Base-by-base conservation (phyloP, 345 rosid species). In the Gossypioides kirkii region DNA sequence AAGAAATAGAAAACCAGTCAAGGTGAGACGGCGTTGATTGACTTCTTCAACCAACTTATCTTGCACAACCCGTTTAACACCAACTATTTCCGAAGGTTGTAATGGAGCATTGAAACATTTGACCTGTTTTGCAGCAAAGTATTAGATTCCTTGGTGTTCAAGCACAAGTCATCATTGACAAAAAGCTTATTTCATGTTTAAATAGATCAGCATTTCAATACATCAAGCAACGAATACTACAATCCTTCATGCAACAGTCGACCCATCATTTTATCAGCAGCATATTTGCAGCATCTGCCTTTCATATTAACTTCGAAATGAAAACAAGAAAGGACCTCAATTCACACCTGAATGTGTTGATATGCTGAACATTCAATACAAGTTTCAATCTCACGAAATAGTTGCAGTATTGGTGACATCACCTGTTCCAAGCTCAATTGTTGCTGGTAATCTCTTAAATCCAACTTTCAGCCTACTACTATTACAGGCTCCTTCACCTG, bases 61-160 rank as follows among this genome's bases (percentile, higher is more conserved):
- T 90, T 90, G 93, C 80, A 93, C 99, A 55, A 91, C 98, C 79
- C 92, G 87, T 84, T 93, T 96, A 25, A 96, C 99, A 63, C 89
- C 98, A 13, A 87, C 88, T 66, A 96, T 93, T 87, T 96, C 99
- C 59, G 97, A 93, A 80, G 97, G 94, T 82, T 91, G 98, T 74
- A 96, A 79, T 17, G 98, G 97, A 78, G 98, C 92, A 73, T 89
- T 88, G 84, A 96, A 96, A 83, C 99, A 96, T 82, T 86, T 93
- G 86, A 95, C 97, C 98, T 95, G 90, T 75, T 70, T 73, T 69
- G 56, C 70, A 83, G 66, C 55, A 18, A 61, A 52, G 3, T 42
- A 73, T 81, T 64, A 84, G 85, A 81, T 73, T 54, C 54, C 64
- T 76, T 17, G 73, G 66, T 36, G 54, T 54, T 41, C 59, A 67